Evolutionary conservation across 805 yeast genomes (phyloP), one percentile per base, ranked within the genome.

Genomic region (Saturnispora dispora): DNA sequence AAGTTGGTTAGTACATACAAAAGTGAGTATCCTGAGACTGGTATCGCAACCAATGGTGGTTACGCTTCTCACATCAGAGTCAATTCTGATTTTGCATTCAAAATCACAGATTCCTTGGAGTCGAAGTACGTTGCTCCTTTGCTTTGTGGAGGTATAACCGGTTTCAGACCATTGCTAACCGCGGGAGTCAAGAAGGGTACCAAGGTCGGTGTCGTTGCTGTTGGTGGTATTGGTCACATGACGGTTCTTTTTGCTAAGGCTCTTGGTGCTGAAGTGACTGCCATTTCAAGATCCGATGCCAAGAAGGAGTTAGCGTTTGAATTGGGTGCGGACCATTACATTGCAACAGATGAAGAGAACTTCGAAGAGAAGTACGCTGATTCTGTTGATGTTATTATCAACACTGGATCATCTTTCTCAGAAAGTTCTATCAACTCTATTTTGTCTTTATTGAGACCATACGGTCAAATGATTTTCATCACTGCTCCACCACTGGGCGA

Each of bases 191-290:
- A 75, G 51, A 72, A 74, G 46, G 79, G 79, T 48, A 71, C 70
- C 54, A 71, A 67, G 48, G 78, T 78, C 47, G 83, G 80, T 57
- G 69, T 79, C 53, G 59, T 64, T 52, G 77, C 76, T 53, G 65
- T 72, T 52, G 77, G 77, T 55, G 77, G 77, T 28, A 68, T 72
- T 60, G 77, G 77, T 18, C 75, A 71, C 58, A 66, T 71, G 70
- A 73, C 75, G 15, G 60, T 72, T 41, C 63, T 70, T 60, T 74
- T 79, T 53, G 81, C 83, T 39, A 74, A 76, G 56, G 83, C 83
- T 5, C 61, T 80, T 61, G 84, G 83, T 48, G 81, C 82, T 30
- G 74, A 78, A 54, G 83, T 79, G 25, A 70, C 73, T 47, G 83
- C 81, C 3, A 71, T 79, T 59, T 78, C 83, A 17, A 70, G 84